Evolutionary conservation across 1,139 yeast species (phyloP).

Genomic region (Suhomyces maxii): DNA sequence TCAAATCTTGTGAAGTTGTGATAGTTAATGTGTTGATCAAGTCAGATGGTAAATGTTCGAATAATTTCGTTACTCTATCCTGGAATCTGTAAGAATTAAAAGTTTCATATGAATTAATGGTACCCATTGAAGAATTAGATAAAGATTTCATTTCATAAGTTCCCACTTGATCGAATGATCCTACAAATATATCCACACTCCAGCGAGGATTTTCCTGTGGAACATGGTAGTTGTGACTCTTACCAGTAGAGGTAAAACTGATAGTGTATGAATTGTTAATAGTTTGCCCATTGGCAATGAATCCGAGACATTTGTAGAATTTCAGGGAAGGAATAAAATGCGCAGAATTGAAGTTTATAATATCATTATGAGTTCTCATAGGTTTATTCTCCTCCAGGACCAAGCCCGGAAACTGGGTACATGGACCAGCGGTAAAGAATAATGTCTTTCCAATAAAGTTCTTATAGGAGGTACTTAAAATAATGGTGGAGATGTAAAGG

Average conservation of each 20-base stretch:
- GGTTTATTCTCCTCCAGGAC: conserved; percentile 20
- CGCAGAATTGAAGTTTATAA: conserved; percentile 29
- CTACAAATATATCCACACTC: conserved; percentile 33
- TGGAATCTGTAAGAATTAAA: conserved; percentile 26
- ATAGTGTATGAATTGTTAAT: conserved; percentile 22
- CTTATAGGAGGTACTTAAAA: conserved; percentile 22
- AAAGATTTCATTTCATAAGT: conserved; percentile 40
- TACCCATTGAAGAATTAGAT: conserved; percentile 32
- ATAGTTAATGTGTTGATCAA: conserved; percentile 23
- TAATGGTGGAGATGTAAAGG: conserved; percentile 22
- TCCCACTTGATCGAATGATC: conserved; percentile 44
- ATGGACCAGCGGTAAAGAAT: conserved; percentile 38
- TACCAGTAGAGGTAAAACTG: conserved; percentile 19
- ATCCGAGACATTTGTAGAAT: conserved; percentile 30
- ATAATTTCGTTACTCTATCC: conserved; percentile 7
- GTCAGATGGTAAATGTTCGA: conserved; percentile 1
- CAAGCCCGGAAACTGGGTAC: conserved; percentile 36
- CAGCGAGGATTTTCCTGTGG: conserved; percentile 26
- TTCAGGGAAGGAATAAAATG: conserved; percentile 27
- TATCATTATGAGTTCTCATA: conserved; percentile 39
- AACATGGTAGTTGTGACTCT: conserved; percentile 27
- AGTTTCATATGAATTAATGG: conserved; percentile 26
- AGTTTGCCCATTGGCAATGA: conserved; percentile 32
- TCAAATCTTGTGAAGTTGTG: conserved; percentile 32
- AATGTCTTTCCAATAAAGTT: conserved; percentile 27